Evolutionary conservation across 768 basidiomycete genomes (phyloP), one percentile per base, ranked within the genome.

Genomic region (Termitomyces sp.): DNA sequence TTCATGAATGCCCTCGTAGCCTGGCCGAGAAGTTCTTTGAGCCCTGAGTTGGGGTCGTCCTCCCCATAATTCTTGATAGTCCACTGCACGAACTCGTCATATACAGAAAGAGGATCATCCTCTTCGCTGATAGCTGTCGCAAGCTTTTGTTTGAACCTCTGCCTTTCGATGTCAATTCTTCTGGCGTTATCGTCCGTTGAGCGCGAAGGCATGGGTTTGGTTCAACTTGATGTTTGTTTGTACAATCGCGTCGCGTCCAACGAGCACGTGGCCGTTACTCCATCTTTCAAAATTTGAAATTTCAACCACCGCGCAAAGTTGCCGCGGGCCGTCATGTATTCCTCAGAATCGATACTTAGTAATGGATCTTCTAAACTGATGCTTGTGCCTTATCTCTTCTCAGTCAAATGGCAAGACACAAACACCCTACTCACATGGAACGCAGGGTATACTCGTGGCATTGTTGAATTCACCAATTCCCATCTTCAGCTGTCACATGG

Each of bases 81-180:
- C 91, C 95, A 98, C 60, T 91, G 84, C 52, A 98, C 85, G 72
- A 95, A 97, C 68, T 87, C 80, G 69, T 91, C 82, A 63, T 94
- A 96, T 1, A 87, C 81, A 2, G 89, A 88, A 26, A 98, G 81
- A 4, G 95, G 89, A 67, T 98, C 97, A 61, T 89, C 89, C 57
- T 92, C 91, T 60, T 90, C 89, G 13, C 76, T 76, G 16, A 86
- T 75, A 0, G 85, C 85, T 36, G 77, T 79, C 7, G 71, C 75
- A 33, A 93, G 69, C 45, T 72, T 69, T 8, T 72, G 69, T 54
- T 66, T 71, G 57, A 75, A 77, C 57, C 65, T 65, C 53, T 74
- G 71, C 37, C 76, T 70, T 58, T 79, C 71, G 42, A 62, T 63
- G 52, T 76, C 74, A 36, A 69, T 62, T 30, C 56, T 58, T 30